A percentile compares a stretch with the other conserved stretches of the same genome.
Conservation (phyloP, 2,329 filamentous ascomycete species). For the Penicillium olsonii region DNA sequence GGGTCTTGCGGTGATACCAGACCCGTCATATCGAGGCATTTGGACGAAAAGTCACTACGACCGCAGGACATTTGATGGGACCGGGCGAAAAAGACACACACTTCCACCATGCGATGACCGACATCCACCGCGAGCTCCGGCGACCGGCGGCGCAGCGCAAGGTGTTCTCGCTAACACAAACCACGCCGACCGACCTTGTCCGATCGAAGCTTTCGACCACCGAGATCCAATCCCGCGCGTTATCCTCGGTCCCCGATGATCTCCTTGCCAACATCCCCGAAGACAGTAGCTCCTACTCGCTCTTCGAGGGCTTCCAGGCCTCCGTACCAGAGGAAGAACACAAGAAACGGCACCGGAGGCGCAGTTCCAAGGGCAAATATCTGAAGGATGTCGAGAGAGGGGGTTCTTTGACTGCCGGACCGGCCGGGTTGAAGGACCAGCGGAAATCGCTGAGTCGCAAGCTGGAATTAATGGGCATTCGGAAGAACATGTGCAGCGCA, state of each 20-base stretch:
- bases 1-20: constrained; percentile 48
- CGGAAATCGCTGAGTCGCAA: constrained; percentile 78
- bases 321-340: constrained; percentile 72
- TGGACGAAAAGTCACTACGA: constrained; percentile 90
- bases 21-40: constrained; percentile 89
- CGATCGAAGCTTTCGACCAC: constrained; percentile 84
- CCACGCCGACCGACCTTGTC: constrained; percentile 90
- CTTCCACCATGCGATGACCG: constrained; percentile 84
- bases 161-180: constrained; percentile 87
- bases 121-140: constrained; percentile 85
- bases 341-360: constrained; percentile 68
- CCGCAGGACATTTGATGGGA: constrained; percentile 84
- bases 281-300: constrained; percentile 78
- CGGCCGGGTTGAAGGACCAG: constrained; percentile 76
- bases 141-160: constrained; percentile 81
- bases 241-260: constrained; percentile 87
- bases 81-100: constrained; percentile 62
- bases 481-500: constrained; percentile 96
- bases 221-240: constrained; percentile 91
- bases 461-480: constrained; percentile 84
- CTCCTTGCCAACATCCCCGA: constrained; percentile 87
- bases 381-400: constrained; percentile 63
- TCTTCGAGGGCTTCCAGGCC: constrained; percentile 96
- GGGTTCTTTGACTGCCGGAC: constrained; percentile 59
- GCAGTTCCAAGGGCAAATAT: constrained; percentile 73